These are phyloP conservation scores for Coniochaeta ligniaria DNA, from an alignment of 2,329 filamentous ascomycete species.

Conservation along the genomic window DNA sequence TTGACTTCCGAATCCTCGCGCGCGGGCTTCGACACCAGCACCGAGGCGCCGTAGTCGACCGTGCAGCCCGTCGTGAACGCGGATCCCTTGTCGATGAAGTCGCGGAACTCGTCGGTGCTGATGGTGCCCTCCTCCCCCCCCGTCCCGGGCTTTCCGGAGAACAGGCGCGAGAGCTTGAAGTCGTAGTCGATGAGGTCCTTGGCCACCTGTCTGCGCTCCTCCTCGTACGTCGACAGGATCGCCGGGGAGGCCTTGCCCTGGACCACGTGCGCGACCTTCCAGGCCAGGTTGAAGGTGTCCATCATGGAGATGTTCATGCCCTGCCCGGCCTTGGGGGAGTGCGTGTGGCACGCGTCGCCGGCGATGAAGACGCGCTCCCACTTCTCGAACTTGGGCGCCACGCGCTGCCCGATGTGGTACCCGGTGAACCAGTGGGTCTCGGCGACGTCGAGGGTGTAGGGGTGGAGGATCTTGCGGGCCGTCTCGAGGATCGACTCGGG, in stretches of 20 bases:
- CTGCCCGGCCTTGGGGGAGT: conserved; percentile 45
- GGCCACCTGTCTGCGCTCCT: conserved; percentile 46
- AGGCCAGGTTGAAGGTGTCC: conserved; percentile 40
- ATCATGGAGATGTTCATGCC: conserved; percentile 58
- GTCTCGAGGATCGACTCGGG: not conserved
- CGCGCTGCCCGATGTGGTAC: conserved; percentile 40
- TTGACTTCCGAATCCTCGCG: not conserved
- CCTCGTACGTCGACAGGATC: conserved; percentile 33
- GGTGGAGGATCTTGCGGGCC: not conserved
- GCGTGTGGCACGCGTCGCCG: conserved; percentile 43
- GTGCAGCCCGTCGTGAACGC: not conserved
- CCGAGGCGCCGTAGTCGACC: not conserved
- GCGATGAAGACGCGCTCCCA: conserved; percentile 50
- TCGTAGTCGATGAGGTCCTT: conserved; percentile 52
- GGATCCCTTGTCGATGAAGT: not conserved
- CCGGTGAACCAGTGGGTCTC: conserved; percentile 16
- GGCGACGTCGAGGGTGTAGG: not conserved
- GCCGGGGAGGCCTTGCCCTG: conserved; percentile 21
- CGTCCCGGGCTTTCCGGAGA: conserved; percentile 40
- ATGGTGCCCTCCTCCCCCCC: too few species aligned
- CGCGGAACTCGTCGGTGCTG: conserved; percentile 44
- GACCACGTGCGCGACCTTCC: conserved; percentile 32
- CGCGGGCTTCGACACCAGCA: not conserved
- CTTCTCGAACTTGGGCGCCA: conserved; percentile 39
- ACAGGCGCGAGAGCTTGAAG: conserved; percentile 38